These are phyloP conservation scores for Emergomyces africanus DNA, from an alignment of 2,329 filamentous ascomycete species.

Conservation along the genomic window DNA sequence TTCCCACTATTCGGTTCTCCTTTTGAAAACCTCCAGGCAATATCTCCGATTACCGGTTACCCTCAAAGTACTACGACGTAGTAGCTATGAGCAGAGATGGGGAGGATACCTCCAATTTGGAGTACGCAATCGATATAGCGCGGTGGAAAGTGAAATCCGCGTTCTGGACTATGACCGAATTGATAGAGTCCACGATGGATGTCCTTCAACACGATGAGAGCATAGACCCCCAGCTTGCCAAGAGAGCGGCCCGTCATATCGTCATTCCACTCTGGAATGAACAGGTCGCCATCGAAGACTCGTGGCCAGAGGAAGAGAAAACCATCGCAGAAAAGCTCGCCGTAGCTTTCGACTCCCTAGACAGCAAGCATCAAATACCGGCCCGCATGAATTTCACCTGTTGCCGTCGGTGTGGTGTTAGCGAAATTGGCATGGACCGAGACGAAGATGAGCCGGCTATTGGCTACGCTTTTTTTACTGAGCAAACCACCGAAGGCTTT, in stretches of 20 bases:
- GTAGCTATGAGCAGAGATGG: not conserved
- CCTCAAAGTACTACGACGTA: too few relatives aligned
- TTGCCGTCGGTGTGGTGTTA: not conserved
- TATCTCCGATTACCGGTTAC: not conserved
- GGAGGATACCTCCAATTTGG: too few relatives aligned
- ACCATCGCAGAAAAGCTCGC: not conserved
- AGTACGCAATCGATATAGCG: not conserved
- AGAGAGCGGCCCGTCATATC: not conserved
- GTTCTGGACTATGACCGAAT: not conserved
- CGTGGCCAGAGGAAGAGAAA: not conserved
- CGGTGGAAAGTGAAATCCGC: not conserved
- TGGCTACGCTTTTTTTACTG: not conserved
- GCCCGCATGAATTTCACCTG: not conserved
- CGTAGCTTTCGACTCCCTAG: not conserved
- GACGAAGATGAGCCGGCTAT: not conserved
- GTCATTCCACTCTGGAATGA: not conserved
- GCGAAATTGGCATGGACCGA: not conserved
- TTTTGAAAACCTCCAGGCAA: not conserved
- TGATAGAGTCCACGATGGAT: not conserved
- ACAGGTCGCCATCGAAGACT: not conserved
- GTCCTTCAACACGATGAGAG: not conserved
- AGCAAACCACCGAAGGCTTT: not conserved
- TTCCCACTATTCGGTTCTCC: not conserved
- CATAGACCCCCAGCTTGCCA: not conserved
- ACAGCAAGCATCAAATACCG: not conserved